Evolutionary conservation across 441 rosid genomes (phyloP).

Genomic region (Gossypium aridum): DNA sequence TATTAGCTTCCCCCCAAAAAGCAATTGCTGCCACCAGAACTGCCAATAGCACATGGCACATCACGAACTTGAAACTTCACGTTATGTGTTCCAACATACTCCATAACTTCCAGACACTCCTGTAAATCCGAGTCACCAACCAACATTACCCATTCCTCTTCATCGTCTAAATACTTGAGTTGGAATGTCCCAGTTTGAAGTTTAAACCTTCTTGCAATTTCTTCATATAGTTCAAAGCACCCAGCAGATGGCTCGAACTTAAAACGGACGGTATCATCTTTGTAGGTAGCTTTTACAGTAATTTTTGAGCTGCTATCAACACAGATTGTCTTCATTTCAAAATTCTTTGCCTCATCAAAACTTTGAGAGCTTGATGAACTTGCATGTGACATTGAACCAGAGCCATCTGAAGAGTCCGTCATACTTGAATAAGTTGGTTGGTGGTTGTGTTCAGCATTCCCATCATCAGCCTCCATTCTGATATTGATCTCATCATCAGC

Average conservation of each 20-base stretch:
- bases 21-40: conserved; percentile 63
- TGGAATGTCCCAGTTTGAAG: conserved; percentile 61
- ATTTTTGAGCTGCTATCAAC: conserved; percentile 39
- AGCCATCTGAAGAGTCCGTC: conserved; percentile 62
- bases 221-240: conserved; percentile 67
- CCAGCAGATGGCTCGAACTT: conserved; percentile 66
- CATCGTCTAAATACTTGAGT: conserved; percentile 80
- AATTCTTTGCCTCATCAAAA: conserved; percentile 37
- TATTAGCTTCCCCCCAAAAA: conserved; percentile 34
- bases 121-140: conserved; percentile 66
- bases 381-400: conserved; percentile 44
- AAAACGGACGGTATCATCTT: conserved; percentile 70
- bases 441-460: conserved; percentile 12
- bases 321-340: conserved; percentile 23
- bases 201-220: conserved; percentile 71
- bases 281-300: conserved; percentile 68
- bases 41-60: conserved; percentile 35
- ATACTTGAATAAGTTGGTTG: conserved; percentile 44
- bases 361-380: conserved; percentile 54
- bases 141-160: conserved; percentile 86
- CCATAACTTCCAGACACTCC: conserved; percentile 74
- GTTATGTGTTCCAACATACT: conserved; percentile 35
- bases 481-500: neutral
- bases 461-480: too few relatives aligned
- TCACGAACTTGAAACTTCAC: conserved; percentile 72